These are phyloP conservation scores for Beta corolliflora DNA, from an alignment of 179 eudicot species.

Conservation along the genomic window DNA sequence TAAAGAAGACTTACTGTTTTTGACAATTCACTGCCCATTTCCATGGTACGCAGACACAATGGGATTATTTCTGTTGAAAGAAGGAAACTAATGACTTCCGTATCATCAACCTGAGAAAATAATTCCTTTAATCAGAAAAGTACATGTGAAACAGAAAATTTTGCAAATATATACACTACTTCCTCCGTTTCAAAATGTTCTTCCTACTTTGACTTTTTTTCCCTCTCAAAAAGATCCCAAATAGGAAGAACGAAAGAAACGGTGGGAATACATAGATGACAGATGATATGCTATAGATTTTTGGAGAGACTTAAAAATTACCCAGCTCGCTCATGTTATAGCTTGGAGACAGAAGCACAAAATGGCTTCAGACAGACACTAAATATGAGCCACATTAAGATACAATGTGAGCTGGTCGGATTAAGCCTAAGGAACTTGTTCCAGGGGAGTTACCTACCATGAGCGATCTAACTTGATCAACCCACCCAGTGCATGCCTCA, in stretches of 20 bases:
- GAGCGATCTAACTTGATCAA: not conserved
- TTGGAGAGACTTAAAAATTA: not conserved
- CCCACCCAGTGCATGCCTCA: no score
- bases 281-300: not conserved
- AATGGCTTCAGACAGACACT: not conserved
- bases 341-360: slow-evolving; percentile 6
- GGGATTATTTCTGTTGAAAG: slow-evolving; percentile 96
- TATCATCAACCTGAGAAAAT: slow-evolving; percentile 80
- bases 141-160: not conserved
- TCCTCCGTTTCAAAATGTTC: no score
- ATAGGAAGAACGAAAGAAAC: no score
- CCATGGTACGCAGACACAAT: slow-evolving; percentile 95
- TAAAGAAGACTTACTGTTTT: slow-evolving; percentile 63
- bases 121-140: not conserved
- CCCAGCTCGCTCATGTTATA: not conserved
- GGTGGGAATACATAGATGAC: not conserved
- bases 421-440: not conserved
- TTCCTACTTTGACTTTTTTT: no score
- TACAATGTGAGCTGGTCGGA: not conserved
- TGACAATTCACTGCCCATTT: slow-evolving; percentile 94
- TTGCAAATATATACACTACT: not conserved
- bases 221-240: no score
- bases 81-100: slow-evolving; percentile 84
- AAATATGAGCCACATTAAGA: not conserved
- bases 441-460: not conserved